Evolutionary conservation across 176 grass and related monocot species (phyloP).

Genomic region (Triticum aestivum): DNA sequence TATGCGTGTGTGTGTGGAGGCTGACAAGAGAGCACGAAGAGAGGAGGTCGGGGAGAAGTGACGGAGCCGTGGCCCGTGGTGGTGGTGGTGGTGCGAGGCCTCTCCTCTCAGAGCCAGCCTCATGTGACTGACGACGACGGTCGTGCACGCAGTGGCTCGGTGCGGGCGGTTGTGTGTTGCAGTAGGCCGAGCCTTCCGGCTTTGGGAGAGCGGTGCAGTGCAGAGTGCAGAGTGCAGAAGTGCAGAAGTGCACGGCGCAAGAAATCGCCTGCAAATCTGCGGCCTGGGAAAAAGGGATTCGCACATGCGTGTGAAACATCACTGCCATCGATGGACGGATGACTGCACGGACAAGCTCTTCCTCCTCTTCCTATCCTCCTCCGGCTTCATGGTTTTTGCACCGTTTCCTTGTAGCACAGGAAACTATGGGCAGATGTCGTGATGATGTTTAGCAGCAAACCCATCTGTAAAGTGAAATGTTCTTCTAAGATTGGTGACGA

Average conservation of each 20-base stretch:
- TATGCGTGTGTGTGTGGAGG: not conserved
- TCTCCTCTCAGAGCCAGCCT: not conserved
- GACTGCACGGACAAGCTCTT: not conserved
- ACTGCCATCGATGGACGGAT: not conserved
- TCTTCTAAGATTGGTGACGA: no score
- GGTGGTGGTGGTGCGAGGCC: not conserved
- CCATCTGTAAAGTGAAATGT: no score
- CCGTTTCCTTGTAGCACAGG: no score
- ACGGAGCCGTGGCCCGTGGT: not conserved
- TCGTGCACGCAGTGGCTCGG: not conserved
- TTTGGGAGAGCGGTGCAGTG: not conserved
- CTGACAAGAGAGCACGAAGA: slow-evolving; percentile 42
- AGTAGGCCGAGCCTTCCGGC: not conserved
- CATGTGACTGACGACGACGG: slow-evolving; percentile 21
- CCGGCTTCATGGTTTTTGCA: not conserved
- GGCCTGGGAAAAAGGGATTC: not conserved
- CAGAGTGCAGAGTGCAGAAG: not conserved
- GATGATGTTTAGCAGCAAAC: no score
- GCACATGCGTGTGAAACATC: not conserved
- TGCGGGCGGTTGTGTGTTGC: slow-evolving; percentile 36
- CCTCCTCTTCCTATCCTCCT: not conserved
- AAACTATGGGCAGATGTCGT: no score
- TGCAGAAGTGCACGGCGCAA: slow-evolving; percentile 9
- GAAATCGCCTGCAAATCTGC: slow-evolving; percentile 37
- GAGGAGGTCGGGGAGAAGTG: slow-evolving; percentile 1